Percentiles rank a stretch among this genome's conserved stretches.
Conservation (phyloP, 768 basidiomycete genomes). For the Suillus variegatus region DNA sequence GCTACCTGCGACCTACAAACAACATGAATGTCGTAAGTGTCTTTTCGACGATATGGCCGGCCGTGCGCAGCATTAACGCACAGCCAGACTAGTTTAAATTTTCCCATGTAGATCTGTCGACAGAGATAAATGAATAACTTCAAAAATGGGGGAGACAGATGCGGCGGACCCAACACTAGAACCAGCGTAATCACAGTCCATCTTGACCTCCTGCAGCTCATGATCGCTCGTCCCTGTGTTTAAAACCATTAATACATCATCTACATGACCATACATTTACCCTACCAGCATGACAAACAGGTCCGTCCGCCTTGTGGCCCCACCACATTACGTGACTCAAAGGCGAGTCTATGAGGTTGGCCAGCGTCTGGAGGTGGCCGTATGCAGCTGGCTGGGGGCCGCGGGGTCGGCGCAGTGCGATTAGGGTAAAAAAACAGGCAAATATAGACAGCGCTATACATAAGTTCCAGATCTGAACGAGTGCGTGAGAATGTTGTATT, state of each 20-base stretch:
- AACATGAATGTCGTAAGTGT: not conserved
- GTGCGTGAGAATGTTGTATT: not conserved
- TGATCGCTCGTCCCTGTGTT: conserved; percentile 26
- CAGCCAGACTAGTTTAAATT: not conserved
- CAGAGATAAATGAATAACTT: not conserved
- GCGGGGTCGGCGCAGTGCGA: conserved; percentile 17
- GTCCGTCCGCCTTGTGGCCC: conserved; percentile 22
- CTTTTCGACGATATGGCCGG: not conserved
- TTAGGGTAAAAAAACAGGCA: conserved; percentile 14
- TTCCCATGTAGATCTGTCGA: not conserved
- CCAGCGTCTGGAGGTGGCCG: conserved; percentile 34
- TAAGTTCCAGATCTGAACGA: conserved; percentile 27
- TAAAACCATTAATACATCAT: not conserved
- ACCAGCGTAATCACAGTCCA: conserved; percentile 21
- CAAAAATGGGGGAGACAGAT: not conserved
- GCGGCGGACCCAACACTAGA: not conserved
- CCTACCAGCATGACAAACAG: conserved; percentile 22
- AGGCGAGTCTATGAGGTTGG: conserved; percentile 16
- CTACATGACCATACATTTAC: not conserved
- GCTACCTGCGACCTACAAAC: too few species aligned
- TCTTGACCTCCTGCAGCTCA: conserved; percentile 20
- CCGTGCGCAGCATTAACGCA: not conserved
- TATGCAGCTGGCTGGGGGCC: conserved; percentile 34
- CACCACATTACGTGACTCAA: conserved; percentile 27
- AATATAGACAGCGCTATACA: conserved; percentile 19